phyloP scores from a whole-genome alignment of 768 basidiomycete species.

The Mycena indigotica region DNA sequence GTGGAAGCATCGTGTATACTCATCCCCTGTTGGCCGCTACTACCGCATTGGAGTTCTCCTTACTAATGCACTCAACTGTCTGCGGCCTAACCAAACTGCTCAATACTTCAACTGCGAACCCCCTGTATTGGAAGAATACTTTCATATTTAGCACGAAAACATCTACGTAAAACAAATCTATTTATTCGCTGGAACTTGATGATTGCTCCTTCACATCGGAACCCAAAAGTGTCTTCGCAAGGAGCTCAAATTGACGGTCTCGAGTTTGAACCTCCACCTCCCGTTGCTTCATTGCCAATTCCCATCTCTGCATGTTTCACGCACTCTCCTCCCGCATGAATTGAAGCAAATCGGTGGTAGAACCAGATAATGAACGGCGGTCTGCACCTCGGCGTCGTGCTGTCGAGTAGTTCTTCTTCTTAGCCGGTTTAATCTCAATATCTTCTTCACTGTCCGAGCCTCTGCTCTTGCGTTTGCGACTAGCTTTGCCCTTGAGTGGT shows the following conservation, averaged over 20 bases:
- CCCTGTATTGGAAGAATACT: constrained; percentile 15
- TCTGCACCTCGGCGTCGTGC: background rate
- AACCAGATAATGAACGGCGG: background rate
- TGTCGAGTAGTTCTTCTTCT: background rate
- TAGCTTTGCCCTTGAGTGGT: too few species aligned
- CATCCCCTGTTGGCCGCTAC: constrained; percentile 27
- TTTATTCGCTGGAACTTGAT: background rate
- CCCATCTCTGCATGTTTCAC: background rate
- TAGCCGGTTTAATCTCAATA: background rate
- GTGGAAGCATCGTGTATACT: constrained; percentile 24
- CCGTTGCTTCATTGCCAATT: background rate
- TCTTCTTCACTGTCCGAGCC: too few species aligned
- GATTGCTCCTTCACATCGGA: background rate
- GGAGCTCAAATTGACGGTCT: background rate
- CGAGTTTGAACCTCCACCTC: background rate
- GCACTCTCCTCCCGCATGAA: background rate
- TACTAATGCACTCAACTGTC: constrained; percentile 28
- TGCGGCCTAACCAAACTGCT: constrained; percentile 27
- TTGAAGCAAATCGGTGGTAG: background rate
- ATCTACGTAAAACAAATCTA: background rate
- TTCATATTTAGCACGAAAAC: constrained; percentile 7
- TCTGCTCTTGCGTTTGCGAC: too few species aligned
- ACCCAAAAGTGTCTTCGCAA: background rate
- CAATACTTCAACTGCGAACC: constrained; percentile 23
- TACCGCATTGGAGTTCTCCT: constrained; percentile 30